These are phyloP conservation scores for Chrysanthemum seticuspe DNA, from an alignment of 129 eudicot genomes.

Conservation along the genomic window DNA sequence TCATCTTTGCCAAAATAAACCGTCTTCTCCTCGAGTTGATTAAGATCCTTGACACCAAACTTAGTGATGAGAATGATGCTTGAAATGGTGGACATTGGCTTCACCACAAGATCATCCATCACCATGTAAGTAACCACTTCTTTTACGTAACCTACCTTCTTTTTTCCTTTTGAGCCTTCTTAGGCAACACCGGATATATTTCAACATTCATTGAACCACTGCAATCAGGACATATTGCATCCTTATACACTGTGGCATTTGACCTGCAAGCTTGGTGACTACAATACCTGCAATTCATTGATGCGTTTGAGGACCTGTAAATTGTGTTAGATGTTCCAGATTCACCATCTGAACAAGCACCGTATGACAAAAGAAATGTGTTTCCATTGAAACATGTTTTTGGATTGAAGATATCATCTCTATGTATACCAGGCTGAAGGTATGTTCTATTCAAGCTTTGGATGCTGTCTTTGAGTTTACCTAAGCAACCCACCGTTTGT, in stretches of 20 bases:
- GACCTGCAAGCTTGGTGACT: not conserved
- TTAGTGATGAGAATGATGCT: not conserved
- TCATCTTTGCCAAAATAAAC: conserved; percentile 3
- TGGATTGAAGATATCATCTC: not conserved
- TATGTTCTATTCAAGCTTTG: not conserved
- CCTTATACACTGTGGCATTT: not conserved
- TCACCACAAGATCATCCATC: conserved; percentile 13
- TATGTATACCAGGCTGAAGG: conserved; percentile 1
- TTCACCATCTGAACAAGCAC: not conserved
- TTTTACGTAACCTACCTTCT: not conserved
- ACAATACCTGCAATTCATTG: not conserved
- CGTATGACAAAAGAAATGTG: not conserved
- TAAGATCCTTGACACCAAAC: conserved; percentile 5
- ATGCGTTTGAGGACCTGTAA: not conserved
- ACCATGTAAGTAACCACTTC: not conserved
- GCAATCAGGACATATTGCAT: conserved; percentile 1
- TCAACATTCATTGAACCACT: not conserved
- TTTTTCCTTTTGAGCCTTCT: not conserved
- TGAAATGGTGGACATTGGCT: conserved; percentile 7
- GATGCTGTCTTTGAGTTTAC: not conserved
- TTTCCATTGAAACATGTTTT: not conserved
- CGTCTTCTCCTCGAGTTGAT: conserved; percentile 14
- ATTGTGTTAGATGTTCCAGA: not conserved
- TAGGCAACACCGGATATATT: not conserved
- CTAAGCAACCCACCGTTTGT: conserved; percentile 13